Conservation (phyloP, 768 basidiomycete species). For the Hygrocybe coccinea region DNA sequence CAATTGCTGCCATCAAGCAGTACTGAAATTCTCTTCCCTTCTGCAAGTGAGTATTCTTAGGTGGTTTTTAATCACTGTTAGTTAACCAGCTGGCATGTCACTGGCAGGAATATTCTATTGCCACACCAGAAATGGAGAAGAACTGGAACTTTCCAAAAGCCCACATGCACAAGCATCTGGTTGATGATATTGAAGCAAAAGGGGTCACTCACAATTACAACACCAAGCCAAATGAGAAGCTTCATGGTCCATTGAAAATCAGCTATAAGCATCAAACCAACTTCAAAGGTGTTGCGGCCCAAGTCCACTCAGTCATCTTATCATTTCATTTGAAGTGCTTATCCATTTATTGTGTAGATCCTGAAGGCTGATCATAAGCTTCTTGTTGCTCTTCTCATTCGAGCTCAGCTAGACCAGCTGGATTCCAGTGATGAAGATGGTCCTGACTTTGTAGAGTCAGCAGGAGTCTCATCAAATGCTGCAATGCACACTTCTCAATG, state of each 20-base stretch:
- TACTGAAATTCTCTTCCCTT: conserved; percentile 12
- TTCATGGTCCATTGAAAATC: conserved; percentile 26
- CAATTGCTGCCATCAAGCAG: conserved; percentile 16
- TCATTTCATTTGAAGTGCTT: background rate
- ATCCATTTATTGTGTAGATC: conserved; percentile 12
- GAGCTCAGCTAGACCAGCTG: conserved; percentile 8
- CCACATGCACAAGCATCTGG: conserved; percentile 31
- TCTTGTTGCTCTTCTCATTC: conserved; percentile 9
- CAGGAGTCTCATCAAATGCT: background rate
- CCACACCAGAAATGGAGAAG: conserved; percentile 15
- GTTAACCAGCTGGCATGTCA: background rate
- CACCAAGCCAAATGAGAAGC: conserved; percentile 29
- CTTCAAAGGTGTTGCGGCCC: conserved; percentile 29
- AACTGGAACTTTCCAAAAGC: conserved; percentile 35
- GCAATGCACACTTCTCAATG: background rate
- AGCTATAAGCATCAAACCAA: conserved; percentile 28
- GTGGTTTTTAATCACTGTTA: background rate
- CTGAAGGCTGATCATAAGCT: conserved; percentile 14
- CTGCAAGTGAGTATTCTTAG: conserved; percentile 20
- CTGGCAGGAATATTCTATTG: no score
- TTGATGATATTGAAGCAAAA: conserved; percentile 29
- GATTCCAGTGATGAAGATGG: background rate
- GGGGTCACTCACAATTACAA: conserved; percentile 30
- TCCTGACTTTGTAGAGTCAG: conserved; percentile 3
- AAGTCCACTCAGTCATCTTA: conserved; percentile 21